Evolutionary conservation across 352 stramenopile species (phyloP), one percentile per base, ranked within the genome.

Genomic region (Pythium aquatile): DNA sequence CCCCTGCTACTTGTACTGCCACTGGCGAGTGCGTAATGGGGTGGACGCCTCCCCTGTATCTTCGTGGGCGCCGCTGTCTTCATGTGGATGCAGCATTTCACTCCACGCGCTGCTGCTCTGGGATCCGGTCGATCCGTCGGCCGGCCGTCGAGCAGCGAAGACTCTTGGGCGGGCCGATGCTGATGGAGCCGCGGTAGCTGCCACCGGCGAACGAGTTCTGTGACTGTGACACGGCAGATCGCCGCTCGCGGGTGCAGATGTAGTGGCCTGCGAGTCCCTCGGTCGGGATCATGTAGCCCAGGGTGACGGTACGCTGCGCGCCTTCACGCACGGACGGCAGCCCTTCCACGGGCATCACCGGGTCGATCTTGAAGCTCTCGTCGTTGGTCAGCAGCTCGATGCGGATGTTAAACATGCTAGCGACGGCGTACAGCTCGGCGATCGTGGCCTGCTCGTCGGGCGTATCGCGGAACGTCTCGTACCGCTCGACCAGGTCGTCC

Each of bases 391-490:
- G 78, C 2, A 94, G 73, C 51, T 90, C 74, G 53, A 94, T 77
- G 68, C 90, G 80, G 47, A 94, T 71, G 69, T 92, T 87, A 55
- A 94, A 91, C 85, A 94, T 91, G 55, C 79, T 92, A 30, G 85
- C 75, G 20, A 78, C 83, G 0, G 85, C 79, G 55, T 94, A 94
- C 11, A 94, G 65, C 55, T 94, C 85, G 0, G 81, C 81, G 17
- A 84, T 90, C 42, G 85, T 94, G 5, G 85, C 83, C 60, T 94
- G 85, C 55, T 94, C 85, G 58, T 92, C 85, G 5, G 77, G 57
- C 7, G 73, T 85, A 46, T 90, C 77, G 11, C 83, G 66, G 72
- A 94, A 94, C 1, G 73, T 83, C 58, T 87, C 77, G 65, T 89
- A 93, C n/a, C 77, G 81, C 44, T 90, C 77, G 20, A 61, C 69